Conservation (phyloP, 2,329 filamentous ascomycete genomes). For the Cytospora paraplurivora region DNA sequence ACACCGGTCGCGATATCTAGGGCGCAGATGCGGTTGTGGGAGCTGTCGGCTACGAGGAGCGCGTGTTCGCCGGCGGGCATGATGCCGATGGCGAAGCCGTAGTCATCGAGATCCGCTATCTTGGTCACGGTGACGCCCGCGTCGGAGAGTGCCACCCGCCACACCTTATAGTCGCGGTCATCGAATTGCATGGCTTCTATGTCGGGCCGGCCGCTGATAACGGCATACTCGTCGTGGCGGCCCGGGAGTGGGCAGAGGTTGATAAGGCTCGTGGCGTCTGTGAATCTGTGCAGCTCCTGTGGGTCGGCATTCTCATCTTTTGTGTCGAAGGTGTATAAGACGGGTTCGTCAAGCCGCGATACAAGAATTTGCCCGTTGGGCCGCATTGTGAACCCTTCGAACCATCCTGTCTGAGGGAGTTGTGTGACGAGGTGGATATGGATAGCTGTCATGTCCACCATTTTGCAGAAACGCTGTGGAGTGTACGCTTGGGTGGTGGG, state of each 20-base stretch:
- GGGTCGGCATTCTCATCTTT: constrained; percentile 17
- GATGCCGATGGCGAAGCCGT: constrained; percentile 13
- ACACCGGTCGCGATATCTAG: constrained; percentile 9
- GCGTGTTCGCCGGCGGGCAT: constrained; percentile 18
- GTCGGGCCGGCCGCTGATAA: constrained; percentile 16
- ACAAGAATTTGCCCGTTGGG: constrained; percentile 17
- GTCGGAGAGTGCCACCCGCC: constrained; percentile 12
- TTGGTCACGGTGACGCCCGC: constrained; percentile 7
- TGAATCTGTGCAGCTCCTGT: constrained; percentile 10
- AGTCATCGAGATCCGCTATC: constrained; percentile 9
- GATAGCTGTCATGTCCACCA: constrained; percentile 13
- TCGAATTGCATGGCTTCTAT: constrained; percentile 16
- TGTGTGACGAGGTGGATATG: constrained; percentile 22
- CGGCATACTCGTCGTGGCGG: constrained; percentile 14
- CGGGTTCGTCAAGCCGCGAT: constrained; percentile 18
- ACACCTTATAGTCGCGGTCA: constrained; percentile 7
- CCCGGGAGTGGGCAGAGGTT: constrained; percentile 13
- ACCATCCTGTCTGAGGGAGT: constrained; percentile 21
- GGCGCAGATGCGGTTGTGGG: constrained; percentile 9
- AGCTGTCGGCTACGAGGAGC: constrained; percentile 11
- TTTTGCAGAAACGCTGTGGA: neutral
- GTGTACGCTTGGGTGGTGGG: neutral
- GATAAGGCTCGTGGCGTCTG: constrained; percentile 12
- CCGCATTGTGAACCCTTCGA: constrained; percentile 17
- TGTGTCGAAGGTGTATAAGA: constrained; percentile 17